phyloP scores from a whole-genome alignment of 352 stramenopile genomes.

The Phytophthora macrochlamydospora region DNA sequence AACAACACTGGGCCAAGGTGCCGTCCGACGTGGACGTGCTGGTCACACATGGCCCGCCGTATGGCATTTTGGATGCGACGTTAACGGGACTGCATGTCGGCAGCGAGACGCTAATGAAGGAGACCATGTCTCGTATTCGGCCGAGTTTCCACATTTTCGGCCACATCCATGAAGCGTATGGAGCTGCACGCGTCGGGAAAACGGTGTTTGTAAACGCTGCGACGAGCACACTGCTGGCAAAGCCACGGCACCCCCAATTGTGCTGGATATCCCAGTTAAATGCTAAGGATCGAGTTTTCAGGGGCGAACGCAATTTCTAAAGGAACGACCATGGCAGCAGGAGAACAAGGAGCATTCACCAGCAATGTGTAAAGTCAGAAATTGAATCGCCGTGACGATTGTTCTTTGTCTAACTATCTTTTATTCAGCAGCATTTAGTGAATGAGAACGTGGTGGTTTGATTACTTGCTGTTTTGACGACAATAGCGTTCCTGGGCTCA shows the following conservation, averaged over 20 bases:
- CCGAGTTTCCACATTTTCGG: slow-evolving; percentile 91
- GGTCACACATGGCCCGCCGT: slow-evolving; percentile 89
- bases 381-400: too few species aligned
- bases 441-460: too few species aligned
- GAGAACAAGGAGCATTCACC: too few species aligned
- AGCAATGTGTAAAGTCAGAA: too few species aligned
- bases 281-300: slow-evolving; percentile 22
- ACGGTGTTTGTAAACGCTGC: slow-evolving; percentile 92
- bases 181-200: slow-evolving; percentile 67
- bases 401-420: too few species aligned
- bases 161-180: slow-evolving; percentile 93
- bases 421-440: too few species aligned
- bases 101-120: slow-evolving; percentile 79
- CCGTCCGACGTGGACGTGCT: slow-evolving; percentile 85
- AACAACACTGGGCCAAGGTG: slow-evolving; percentile 77
- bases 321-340: too few species aligned
- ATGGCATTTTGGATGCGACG: slow-evolving; percentile 84
- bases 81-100: slow-evolving; percentile 69
- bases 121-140: slow-evolving; percentile 79
- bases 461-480: too few species aligned
- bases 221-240: slow-evolving; percentile 69
- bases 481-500: too few species aligned
- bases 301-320: too few species aligned
- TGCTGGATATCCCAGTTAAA: slow-evolving; percentile 77
- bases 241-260: slow-evolving; percentile 69